Percentiles rank a stretch among this genome's conserved stretches.
phyloP scores from a whole-genome alignment of 352 stramenopile species.

The Phytophthora kernoviae region DNA sequence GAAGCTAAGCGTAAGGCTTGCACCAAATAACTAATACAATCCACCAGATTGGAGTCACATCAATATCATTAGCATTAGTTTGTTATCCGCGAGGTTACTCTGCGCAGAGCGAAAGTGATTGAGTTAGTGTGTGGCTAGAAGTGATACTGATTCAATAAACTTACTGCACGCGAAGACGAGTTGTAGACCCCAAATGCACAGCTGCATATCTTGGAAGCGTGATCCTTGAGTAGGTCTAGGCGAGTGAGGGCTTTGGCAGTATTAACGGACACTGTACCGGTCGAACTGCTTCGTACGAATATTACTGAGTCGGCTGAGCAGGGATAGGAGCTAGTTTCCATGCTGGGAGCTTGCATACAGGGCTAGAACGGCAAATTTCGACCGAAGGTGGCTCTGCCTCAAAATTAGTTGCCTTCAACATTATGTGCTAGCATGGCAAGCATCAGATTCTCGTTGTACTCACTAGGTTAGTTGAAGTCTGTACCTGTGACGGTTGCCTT shows the following conservation, averaged over 20 bases:
- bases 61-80: slow-evolving; percentile 3
- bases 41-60: background rate
- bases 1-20: slow-evolving; percentile 37
- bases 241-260: too few relatives aligned
- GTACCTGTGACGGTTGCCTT: slow-evolving; percentile 3
- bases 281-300: slow-evolving; percentile 54
- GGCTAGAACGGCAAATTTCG: slow-evolving; percentile 4
- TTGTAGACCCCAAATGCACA: slow-evolving; percentile 14
- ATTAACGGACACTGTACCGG: slow-evolving; percentile 27
- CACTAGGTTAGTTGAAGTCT: slow-evolving; percentile 4
- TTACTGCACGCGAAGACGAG: slow-evolving; percentile 27
- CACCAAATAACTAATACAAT: slow-evolving; percentile 8
- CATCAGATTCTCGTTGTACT: too few relatives aligned
- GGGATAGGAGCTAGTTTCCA: slow-evolving; percentile 72
- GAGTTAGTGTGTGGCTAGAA: background rate
- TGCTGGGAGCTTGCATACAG: slow-evolving; percentile 36
- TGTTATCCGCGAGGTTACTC: slow-evolving; percentile 9
- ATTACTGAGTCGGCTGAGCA: slow-evolving; percentile 52
- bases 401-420: slow-evolving; percentile 4
- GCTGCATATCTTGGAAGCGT: slow-evolving; percentile 13
- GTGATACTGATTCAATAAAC: slow-evolving; percentile 1
- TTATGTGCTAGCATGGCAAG: too few relatives aligned
- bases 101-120: slow-evolving; percentile 3
- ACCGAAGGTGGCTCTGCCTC: background rate
- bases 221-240: too few relatives aligned